Conservation (phyloP, 257 asterid genomes). For the Forsythia suspensa region DNA sequence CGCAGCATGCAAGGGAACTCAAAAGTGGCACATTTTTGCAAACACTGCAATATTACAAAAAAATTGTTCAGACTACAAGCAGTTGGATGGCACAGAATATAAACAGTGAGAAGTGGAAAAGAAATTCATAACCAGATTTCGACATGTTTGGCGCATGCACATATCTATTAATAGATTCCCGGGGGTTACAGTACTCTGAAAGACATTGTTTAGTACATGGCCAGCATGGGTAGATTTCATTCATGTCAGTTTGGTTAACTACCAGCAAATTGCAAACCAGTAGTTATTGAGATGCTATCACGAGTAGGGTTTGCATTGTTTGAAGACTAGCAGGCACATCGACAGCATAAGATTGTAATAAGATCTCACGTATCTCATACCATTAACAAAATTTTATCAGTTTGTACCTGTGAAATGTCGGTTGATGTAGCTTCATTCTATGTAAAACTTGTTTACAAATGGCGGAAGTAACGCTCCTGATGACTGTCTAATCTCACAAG, state of each 20-base stretch:
- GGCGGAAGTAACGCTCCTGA: conserved; percentile 55
- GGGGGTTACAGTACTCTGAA: too few relatives aligned
- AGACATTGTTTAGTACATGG: too few relatives aligned
- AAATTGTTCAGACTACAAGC: background rate
- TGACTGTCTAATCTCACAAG: conserved; percentile 51
- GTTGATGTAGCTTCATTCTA: conserved; percentile 53
- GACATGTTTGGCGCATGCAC: background rate
- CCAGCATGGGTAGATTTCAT: background rate
- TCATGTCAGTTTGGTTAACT: background rate
- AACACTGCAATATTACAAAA: background rate
- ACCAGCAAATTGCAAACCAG: background rate
- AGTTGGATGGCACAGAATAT: background rate
- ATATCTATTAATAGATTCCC: too few relatives aligned
- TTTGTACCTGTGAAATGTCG: background rate
- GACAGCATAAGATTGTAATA: background rate
- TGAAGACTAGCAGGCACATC: background rate
- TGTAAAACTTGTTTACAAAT: conserved; percentile 53
- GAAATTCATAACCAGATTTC: background rate
- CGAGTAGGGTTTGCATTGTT: background rate
- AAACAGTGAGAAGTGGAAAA: background rate
- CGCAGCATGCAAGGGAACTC: background rate
- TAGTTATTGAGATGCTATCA: background rate
- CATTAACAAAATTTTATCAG: background rate
- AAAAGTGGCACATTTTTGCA: background rate
- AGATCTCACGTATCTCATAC: background rate